Evolutionary conservation across 805 yeast genomes (phyloP).

Genomic region (Naumovozyma baii): DNA sequence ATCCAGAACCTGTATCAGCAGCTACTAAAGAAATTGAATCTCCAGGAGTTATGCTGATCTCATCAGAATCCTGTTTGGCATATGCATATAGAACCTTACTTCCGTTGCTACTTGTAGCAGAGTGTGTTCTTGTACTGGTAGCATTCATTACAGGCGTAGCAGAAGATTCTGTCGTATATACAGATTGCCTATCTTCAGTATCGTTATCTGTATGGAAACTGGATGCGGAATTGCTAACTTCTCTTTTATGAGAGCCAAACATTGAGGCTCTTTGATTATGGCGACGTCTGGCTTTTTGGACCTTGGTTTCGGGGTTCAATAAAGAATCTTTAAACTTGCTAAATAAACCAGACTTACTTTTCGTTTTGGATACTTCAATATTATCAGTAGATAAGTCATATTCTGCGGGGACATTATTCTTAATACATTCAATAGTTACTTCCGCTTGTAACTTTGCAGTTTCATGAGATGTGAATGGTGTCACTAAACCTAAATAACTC

Average conservation of each 20-base stretch:
- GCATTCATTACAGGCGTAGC: not conserved
- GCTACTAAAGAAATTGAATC: slow-evolving; percentile 50
- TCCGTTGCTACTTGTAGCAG: not conserved
- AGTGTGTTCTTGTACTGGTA: not conserved
- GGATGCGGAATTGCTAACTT: not conserved
- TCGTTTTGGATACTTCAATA: slow-evolving; percentile 34
- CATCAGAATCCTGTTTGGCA: slow-evolving; percentile 65
- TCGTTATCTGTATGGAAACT: not conserved
- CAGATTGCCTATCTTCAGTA: not conserved
- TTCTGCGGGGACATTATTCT: slow-evolving; percentile 63
- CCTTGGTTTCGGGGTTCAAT: slow-evolving; percentile 1
- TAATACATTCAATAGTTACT: slow-evolving; percentile 85
- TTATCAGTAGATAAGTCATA: slow-evolving; percentile 54
- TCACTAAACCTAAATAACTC: slow-evolving; percentile 43
- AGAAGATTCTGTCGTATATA: not conserved
- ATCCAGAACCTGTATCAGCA: slow-evolving; percentile 83
- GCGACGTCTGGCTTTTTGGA: not conserved
- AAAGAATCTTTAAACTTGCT: slow-evolving; percentile 23
- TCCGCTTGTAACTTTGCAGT: slow-evolving; percentile 63
- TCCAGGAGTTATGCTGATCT: slow-evolving; percentile 50
- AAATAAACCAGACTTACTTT: slow-evolving; percentile 56
- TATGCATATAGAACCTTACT: slow-evolving; percentile 56
- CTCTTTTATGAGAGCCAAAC: not conserved
- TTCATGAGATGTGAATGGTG: slow-evolving; percentile 63
- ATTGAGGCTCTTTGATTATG: not conserved